Conservation (phyloP, 2,329 filamentous ascomycete species). For the Alternaria novae-zelandiae region DNA sequence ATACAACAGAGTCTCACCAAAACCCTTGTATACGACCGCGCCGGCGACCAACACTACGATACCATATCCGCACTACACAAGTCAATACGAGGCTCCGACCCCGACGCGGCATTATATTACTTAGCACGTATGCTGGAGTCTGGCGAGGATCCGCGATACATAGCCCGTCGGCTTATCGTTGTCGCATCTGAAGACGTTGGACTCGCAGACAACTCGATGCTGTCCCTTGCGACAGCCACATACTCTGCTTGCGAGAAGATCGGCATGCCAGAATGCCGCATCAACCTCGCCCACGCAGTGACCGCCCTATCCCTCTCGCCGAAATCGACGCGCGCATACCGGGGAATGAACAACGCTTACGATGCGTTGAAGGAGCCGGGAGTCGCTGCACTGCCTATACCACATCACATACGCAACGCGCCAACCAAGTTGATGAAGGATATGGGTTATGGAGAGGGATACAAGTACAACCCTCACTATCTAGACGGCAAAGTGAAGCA, state of each 20-base stretch:
- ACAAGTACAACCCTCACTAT: constrained; percentile 97
- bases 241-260: constrained; percentile 91
- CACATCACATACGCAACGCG: constrained; percentile 87
- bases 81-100: constrained; percentile 83
- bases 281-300: constrained; percentile 86
- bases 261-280: constrained; percentile 92
- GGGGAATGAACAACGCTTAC: constrained; percentile 80
- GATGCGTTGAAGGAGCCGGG: constrained; percentile 82
- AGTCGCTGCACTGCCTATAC: constrained; percentile 79
- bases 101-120: constrained; percentile 92
- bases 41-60: constrained; percentile 96
- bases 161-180: constrained; percentile 91
- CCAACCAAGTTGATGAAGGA: constrained; percentile 94
- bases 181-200: constrained; percentile 95
- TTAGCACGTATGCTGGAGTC: constrained; percentile 94
- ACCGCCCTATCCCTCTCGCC: constrained; percentile 80
- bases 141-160: constrained; percentile 90
- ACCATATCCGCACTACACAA: constrained; percentile 98
- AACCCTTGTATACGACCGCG: constrained; percentile 92
- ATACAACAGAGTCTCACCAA: constrained; percentile 87
- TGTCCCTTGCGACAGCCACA: constrained; percentile 82
- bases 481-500: constrained; percentile 80
- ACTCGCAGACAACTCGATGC: constrained; percentile 82
- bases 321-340: constrained; percentile 87
- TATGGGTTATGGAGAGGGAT: constrained; percentile 85